Base-by-base conservation (phyloP, 495 filamentous ascomycete species). In the Neurospora sp. region DNA sequence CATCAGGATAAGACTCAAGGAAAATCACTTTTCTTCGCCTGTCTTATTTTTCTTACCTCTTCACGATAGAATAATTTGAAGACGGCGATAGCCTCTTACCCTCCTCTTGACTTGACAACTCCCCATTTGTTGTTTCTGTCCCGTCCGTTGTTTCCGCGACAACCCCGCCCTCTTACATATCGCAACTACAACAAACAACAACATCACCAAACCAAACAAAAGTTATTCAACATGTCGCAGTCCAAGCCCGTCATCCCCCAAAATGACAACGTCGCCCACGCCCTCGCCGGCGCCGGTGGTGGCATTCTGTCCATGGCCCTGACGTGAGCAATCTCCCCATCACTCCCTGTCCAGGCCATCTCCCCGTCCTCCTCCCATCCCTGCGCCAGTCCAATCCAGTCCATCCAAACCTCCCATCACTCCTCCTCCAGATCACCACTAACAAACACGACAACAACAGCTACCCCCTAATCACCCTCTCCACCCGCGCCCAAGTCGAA, bases 401-500 rank as follows among this genome's bases (percentile, higher is more conserved):
- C 16, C 10, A 39, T 59, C 39, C 23, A 69, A 72, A 37, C 39
- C 44, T 40, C n/a, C n/a, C n/a, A n/a, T n/a, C n/a, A n/a, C n/a
- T n/a, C n/a, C n/a, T n/a, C n/a, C n/a, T n/a, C n/a, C n/a, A n/a
- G n/a, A n/a, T 20, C n/a, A 54, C 46, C 20, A 54, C n/a, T 39
- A 20, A 44, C 72, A 40, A 39, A 42, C 3, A 54, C 42, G 69
- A 62, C 71, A 73, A 46, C 27, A 31, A 20, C 73, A 74, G 93
- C 71, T 98, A 99, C 81, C 96, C 96, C 18, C 89, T 99, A 72
- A 96, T 99, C 76, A 99, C 96, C 11, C 91, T 99, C 72, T 99
- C 96, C 16, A 99, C 96, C 31, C 91, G 96, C 79, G 96, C 96
- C 40, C 96, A 99, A 82, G 94, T 99, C 79, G 96, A 99, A 82